Evolutionary conservation across 768 basidiomycete species (phyloP), one percentile per base, ranked within the genome.

Genomic region (Suillus subluteus): DNA sequence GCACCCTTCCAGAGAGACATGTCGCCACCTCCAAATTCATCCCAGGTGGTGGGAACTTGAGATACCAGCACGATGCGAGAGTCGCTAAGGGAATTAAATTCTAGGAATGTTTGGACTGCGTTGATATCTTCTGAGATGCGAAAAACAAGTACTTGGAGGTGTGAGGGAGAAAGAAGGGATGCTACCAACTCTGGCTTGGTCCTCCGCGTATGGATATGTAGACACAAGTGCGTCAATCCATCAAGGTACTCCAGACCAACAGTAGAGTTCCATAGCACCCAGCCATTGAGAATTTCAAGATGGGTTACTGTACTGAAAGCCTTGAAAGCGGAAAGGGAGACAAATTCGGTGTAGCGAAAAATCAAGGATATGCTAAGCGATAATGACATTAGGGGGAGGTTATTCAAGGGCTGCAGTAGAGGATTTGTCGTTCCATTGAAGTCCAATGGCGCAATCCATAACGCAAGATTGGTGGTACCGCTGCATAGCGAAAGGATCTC

Each of bases 1-100:
- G 46, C 46, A 48, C 4, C 46, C 46, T 48, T 48, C 46, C n/a
- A 48, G 46, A 48, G 46, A 48, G 46, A 48, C 46, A 48, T 48
- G 11, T 48, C n/a, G 2, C 3, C 46, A 48, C 46, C 46, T 48
- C 46, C 46, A 48, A 48, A 48, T 48, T 48, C 46, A 48, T n/a
- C 46, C 46, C 46, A 48, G 46, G 46, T 11, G 0, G 46, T 48
- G 46, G 46, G 46, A 48, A n/a, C n/a, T 12, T 48, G 46, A 48
- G 46, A 48, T 48, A 1, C 46, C 46, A 48, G 46, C 21, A 48
- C 46, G 1, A 48, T 48, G 46, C 5, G n/a, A 48, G 9, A 48
- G 46, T 48, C 46, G n/a, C n/a, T 12, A 0, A 48, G 21, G 11
- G 46, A 48, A 48, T 48, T 12, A n/a, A 12, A 6, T 6, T 43